Evolutionary conservation across 495 filamentous ascomycete species (phyloP), one percentile per base, ranked within the genome.

Genomic region (Clavariopsis aquatica): DNA sequence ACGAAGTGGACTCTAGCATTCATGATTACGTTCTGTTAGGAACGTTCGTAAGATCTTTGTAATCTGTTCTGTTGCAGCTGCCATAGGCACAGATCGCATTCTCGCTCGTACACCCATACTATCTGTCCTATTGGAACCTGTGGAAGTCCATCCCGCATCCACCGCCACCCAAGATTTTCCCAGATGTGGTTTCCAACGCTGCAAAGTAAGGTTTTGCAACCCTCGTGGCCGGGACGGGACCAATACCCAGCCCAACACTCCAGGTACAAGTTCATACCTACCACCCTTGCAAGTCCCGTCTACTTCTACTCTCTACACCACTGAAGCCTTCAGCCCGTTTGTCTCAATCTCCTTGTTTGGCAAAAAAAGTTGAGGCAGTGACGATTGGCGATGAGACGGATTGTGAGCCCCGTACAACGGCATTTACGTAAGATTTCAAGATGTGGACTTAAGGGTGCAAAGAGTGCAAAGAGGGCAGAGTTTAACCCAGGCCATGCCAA

Each of bases 21-120:
- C n/a, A n/a, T n/a, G n/a, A n/a, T n/a, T n/a, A n/a, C n/a, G n/a
- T n/a, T n/a, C n/a, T n/a, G n/a, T n/a, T n/a, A n/a, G n/a, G n/a
- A n/a, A 85, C 47, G 79, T 83, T 23, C 92, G 92, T 1, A 92
- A 96, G 79, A 84, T 94, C 53, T 96, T 92, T n/a, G n/a, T n/a
- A n/a, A n/a, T n/a, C n/a, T n/a, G n/a, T n/a, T n/a, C n/a, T n/a
- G n/a, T n/a, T n/a, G n/a, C n/a, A n/a, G n/a, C n/a, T n/a, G n/a
- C n/a, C 79, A 93, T 96, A 92, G 83, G 85, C 2, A 96, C 91
- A 0, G 92, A 96, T 77, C 85, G 88, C 29, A 89, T 96, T 72
- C 75, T 96, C 22, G 89, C 94, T 20, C 89, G 95, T 71, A 82
- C 83, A 29, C 79, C 82, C 22, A 75, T 96, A 56, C 82, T 26